Percentiles rank a stretch among this genome's conserved stretches.
Conservation (phyloP, 176 grass and related monocot species). For the Aegilops speltoides region DNA sequence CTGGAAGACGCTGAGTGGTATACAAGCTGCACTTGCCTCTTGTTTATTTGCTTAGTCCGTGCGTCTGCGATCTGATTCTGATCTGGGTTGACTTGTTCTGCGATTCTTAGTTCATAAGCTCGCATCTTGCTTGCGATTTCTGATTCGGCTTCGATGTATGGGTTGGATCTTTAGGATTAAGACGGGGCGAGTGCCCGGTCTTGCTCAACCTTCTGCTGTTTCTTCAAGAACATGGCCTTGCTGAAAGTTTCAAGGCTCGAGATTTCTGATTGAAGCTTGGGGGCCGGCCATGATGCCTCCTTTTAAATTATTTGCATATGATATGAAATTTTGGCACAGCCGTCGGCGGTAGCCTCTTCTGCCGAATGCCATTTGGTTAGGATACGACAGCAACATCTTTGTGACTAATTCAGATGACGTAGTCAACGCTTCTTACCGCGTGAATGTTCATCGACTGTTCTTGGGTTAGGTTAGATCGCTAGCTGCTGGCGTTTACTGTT, state of each 20-base stretch:
- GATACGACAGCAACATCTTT: conserved; percentile 8
- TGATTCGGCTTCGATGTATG: not conserved
- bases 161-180: conserved; percentile 39
- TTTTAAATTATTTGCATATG: not conserved
- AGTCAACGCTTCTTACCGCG: not conserved
- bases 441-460: not conserved
- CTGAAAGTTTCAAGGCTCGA: not conserved
- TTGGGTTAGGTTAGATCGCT: not conserved
- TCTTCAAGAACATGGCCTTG: not conserved
- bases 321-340: not conserved
- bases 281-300: conserved; percentile 24
- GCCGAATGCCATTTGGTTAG: conserved; percentile 28
- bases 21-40: not conserved
- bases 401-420: conserved; percentile 4
- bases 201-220: not conserved
- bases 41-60: not conserved
- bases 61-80: conserved; percentile 48
- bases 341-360: conserved; percentile 20
- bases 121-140: not conserved
- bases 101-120: conserved; percentile 13
- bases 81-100: conserved; percentile 34
- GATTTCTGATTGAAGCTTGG: conserved; percentile 33
- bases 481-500: not conserved
- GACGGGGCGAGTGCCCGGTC: not conserved
- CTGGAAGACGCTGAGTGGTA: conserved; percentile 62